phyloP scores from a whole-genome alignment of 2,329 filamentous ascomycete genomes.

The Tolypocladium tundrense region DNA sequence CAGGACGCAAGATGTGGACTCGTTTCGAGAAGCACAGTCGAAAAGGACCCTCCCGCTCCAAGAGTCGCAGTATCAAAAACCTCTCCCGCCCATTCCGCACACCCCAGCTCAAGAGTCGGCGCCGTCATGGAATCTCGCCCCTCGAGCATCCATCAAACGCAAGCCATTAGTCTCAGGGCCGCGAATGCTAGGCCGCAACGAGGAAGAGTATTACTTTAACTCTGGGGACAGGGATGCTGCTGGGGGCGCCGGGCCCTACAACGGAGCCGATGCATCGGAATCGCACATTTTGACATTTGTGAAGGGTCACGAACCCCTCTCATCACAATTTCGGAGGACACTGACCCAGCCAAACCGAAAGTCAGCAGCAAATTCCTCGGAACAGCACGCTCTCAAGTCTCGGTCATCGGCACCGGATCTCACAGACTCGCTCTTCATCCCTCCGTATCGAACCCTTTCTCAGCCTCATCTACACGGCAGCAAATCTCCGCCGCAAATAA shows the following conservation, averaged over 20 bases:
- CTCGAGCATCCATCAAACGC: conserved; percentile 4
- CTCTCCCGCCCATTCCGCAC: not conserved
- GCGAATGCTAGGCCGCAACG: not conserved
- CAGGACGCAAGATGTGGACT: not conserved
- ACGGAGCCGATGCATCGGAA: not conserved
- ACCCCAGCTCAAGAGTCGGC: not conserved
- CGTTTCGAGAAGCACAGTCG: not conserved
- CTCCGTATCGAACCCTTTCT: conserved; percentile 8
- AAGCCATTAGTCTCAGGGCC: not conserved
- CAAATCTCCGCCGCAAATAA: conserved; percentile 28
- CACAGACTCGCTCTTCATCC: conserved; percentile 5
- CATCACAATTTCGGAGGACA: not conserved
- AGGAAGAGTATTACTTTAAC: not conserved
- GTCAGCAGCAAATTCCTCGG: not conserved
- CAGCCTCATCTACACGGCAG: conserved; percentile 10
- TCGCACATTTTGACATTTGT: not conserved
- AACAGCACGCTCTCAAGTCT: not conserved
- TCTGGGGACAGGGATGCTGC: not conserved
- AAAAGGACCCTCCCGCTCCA: not conserved
- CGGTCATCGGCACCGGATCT: conserved; percentile 16
- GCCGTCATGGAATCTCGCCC: conserved; percentile 1
- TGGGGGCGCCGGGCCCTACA: not conserved
- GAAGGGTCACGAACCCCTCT: too few species aligned
- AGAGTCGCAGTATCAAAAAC: conserved; percentile 1
- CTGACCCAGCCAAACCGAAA: not conserved